Percentiles rank a stretch among this genome's conserved stretches.
Evolutionary conservation across 805 yeast genomes (phyloP).

Genomic region (Candida alai): DNA sequence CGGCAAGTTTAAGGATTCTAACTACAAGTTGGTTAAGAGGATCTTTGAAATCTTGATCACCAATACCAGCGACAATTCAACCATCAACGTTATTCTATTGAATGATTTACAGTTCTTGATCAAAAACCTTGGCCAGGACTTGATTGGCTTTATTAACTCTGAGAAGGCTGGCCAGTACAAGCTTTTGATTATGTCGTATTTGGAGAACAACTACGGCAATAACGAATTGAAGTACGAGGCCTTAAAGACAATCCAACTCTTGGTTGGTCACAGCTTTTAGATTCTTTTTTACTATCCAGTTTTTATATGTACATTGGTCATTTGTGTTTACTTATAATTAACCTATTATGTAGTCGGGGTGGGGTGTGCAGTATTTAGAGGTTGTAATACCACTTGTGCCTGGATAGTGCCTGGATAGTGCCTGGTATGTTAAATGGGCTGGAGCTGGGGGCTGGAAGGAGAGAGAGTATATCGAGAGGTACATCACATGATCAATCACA

Average conservation of each 20-base stretch:
- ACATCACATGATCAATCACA: too few relatives aligned
- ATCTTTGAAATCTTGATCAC: conserved; percentile 50
- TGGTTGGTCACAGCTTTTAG: conserved; percentile 78
- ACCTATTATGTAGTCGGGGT: too few relatives aligned
- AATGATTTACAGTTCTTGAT: conserved; percentile 42
- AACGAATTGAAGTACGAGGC: conserved; percentile 93
- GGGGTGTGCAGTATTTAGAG: too few relatives aligned
- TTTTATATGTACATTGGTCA: too few relatives aligned
- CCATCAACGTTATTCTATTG: conserved; percentile 34
- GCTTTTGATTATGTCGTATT: conserved; percentile 76
- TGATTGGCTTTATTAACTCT: conserved; percentile 32
- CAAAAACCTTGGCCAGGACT: conserved; percentile 36
- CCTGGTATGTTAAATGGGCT: too few relatives aligned
- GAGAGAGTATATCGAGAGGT: too few relatives aligned
- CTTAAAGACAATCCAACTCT: conserved; percentile 87
- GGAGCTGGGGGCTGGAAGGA: too few relatives aligned
- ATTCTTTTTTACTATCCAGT: background rate
- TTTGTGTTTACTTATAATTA: too few relatives aligned
- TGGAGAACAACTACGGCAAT: conserved; percentile 64
- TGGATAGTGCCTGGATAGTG: too few relatives aligned
- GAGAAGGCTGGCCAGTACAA: conserved; percentile 57
- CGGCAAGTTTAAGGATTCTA: conserved; percentile 67
- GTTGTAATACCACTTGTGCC: too few relatives aligned
- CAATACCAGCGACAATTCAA: conserved; percentile 16
- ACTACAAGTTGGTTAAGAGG: conserved; percentile 67